Base-by-base conservation (phyloP, 257 asterid genomes). In the Linderniella brevidens region DNA sequence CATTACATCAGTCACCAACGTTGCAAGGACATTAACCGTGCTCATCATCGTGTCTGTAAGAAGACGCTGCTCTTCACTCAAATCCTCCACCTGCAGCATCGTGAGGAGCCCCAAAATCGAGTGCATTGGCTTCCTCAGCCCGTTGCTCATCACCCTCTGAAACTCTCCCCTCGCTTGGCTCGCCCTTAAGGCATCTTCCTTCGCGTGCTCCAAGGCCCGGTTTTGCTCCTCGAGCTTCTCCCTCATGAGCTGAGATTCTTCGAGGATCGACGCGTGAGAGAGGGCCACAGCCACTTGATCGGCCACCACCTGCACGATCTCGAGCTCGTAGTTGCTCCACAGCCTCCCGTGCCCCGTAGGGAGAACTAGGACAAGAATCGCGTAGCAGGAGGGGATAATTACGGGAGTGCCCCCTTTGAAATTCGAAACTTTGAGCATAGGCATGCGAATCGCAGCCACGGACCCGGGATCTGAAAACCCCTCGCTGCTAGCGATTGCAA, bases 251-350 rank as follows among this genome's bases (percentile, higher is more conserved):
- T 77, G 92, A 57, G 94, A 81, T 65, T 90, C 96, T 66, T 90
- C 96, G 13, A 90, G 93, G 17, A 90, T 73, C 15, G 94, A 79
- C 53, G 96, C 98, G 61, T 90, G 98, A 43, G 98, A 90, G 43
- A 90, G 74, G 37, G 98, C 98, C 46, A 90, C 94, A 0, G 96
- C 84, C 43, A 90, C 96, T 72, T 90, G 98, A 64, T 85, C 87
- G 9, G 96, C 94, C 56, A 86, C 94, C 13, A 71, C 83, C 49
- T 74, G 68, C 11, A 90, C 92, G 19, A 90, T 85, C 57, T 81
- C 94, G 17, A 90, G 77, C 39, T 90, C 98, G 49, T 79, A 75
- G 13, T 52, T 35, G 41, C 78, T 67, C 98, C 98, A 90, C 8
- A 74, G 62, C 57, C 92, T 61, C 36, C 75, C 70, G 9, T 50